phyloP scores from a whole-genome alignment of 164 flowering plant species.

The Buxus sempervirens region DNA sequence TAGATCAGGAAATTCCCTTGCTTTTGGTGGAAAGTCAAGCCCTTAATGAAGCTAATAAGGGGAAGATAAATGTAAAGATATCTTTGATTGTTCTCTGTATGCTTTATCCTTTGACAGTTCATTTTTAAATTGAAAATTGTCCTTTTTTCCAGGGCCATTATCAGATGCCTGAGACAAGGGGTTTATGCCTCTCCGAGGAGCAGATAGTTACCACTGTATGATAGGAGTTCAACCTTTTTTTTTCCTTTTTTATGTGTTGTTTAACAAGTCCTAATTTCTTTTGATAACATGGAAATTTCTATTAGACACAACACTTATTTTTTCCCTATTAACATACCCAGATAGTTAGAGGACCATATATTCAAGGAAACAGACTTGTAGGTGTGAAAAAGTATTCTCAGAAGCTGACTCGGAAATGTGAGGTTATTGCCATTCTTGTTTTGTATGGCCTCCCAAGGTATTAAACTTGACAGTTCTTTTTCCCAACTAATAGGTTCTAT shows the following conservation, averaged over 20 bases:
- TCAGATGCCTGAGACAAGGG: constrained; percentile 99
- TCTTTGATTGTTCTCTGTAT: not conserved
- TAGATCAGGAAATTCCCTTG: constrained; percentile 91
- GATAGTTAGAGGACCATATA: constrained; percentile 64
- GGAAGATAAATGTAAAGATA: constrained; percentile 73
- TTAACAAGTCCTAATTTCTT: not conserved
- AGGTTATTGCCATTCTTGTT: constrained; percentile 94
- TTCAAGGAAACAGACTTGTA: constrained; percentile 58
- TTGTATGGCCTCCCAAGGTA: constrained; percentile 96
- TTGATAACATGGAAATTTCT: not conserved
- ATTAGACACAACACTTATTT: not conserved
- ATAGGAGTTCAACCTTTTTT: not conserved
- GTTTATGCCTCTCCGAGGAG: constrained; percentile 96
- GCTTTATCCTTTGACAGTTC: not conserved
- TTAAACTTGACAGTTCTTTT: too few relatives aligned
- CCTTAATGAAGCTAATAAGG: constrained; percentile 89
- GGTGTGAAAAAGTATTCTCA: constrained; percentile 81
- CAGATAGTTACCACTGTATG: constrained; percentile 91
- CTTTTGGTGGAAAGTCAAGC: constrained; percentile 92
- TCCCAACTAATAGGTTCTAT: not conserved
- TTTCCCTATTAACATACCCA: constrained; percentile 19
- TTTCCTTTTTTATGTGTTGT: not conserved
- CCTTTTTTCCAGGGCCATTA: constrained; percentile 64
- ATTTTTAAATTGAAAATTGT: constrained; percentile 6
- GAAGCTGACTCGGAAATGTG: constrained; percentile 78